Percentiles rank a stretch among this genome's conserved stretches.
Conservation (phyloP, 192 early-diverging fungal genomes). For the Haplosporangium gracile region DNA sequence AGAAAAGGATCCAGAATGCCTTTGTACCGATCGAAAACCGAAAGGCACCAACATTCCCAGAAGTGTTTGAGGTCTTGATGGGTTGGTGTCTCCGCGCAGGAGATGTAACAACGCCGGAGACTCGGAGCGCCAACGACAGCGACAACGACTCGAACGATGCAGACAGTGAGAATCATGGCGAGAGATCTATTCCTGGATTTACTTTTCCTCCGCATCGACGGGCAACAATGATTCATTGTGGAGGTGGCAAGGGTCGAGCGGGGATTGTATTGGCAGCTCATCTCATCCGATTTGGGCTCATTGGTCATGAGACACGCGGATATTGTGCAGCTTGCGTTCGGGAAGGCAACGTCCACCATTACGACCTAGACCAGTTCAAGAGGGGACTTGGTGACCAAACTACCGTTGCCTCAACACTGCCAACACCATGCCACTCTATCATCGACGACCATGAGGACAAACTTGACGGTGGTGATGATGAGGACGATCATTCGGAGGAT, state of each 20-base stretch:
- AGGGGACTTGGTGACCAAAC: conserved; percentile 29
- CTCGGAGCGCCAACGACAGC: not conserved
- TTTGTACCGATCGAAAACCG: conserved; percentile 53
- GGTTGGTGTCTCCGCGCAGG: conserved; percentile 45
- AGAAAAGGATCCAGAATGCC: conserved; percentile 37
- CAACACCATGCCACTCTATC: conserved; percentile 16
- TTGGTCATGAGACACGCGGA: conserved; percentile 37
- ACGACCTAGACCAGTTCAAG: conserved; percentile 41
- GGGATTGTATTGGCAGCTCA: conserved; percentile 50
- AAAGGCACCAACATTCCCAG: conserved; percentile 46
- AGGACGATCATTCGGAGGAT: conserved; percentile 8
- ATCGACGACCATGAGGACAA: not conserved
- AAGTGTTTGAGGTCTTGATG: conserved; percentile 51
- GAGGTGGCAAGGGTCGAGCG: conserved; percentile 50
- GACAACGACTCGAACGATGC: conserved; percentile 1
- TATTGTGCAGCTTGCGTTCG: conserved; percentile 37
- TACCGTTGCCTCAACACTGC: conserved; percentile 22
- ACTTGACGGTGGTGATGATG: conserved; percentile 6
- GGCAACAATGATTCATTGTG: conserved; percentile 49
- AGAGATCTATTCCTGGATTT: not conserved
- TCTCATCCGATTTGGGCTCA: conserved; percentile 42
- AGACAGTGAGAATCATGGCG: not conserved
- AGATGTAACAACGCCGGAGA: not conserved
- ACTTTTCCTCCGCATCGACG: conserved; percentile 23
- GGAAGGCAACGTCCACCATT: conserved; percentile 28